A percentile compares a stretch with the other conserved stretches of the same genome.
phyloP scores from a whole-genome alignment of 257 asterid species.

The Salvia splendens region DNA sequence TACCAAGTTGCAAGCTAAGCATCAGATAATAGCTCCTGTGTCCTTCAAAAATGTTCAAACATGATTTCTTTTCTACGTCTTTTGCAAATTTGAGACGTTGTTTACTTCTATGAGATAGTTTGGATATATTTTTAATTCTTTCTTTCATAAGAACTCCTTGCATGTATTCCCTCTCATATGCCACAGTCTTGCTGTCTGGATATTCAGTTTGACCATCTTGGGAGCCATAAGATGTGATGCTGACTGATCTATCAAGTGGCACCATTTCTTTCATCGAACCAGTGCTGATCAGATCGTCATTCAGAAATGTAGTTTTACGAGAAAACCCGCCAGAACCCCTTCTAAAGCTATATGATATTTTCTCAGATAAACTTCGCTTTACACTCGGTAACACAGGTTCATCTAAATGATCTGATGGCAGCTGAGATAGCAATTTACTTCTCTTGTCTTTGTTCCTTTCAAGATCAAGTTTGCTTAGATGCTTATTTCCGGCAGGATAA shows the following conservation, averaged over 20 bases:
- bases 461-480: slow-evolving; percentile 43
- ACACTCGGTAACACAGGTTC: slow-evolving; percentile 48
- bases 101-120: slow-evolving; percentile 55
- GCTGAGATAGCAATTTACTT: slow-evolving; percentile 45
- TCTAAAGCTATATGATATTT: slow-evolving; percentile 49
- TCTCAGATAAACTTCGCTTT: slow-evolving; percentile 61
- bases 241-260: slow-evolving; percentile 45
- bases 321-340: slow-evolving; percentile 52
- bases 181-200: slow-evolving; percentile 45
- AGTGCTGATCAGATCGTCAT: slow-evolving; percentile 40
- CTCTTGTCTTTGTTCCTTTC: slow-evolving; percentile 46
- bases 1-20: slow-evolving; percentile 96
- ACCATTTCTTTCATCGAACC: slow-evolving; percentile 44
- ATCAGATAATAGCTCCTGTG: slow-evolving; percentile 74
- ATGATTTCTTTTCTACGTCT: slow-evolving; percentile 54
- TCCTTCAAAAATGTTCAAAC: slow-evolving; percentile 59
- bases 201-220: slow-evolving; percentile 55
- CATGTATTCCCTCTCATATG: slow-evolving; percentile 93
- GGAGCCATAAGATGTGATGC: slow-evolving; percentile 43
- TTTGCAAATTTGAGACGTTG: slow-evolving; percentile 54
- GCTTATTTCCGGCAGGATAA: slow-evolving; percentile 69
- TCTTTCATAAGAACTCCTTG: slow-evolving; percentile 95
- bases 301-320: slow-evolving; percentile 39
- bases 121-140: slow-evolving; percentile 50
- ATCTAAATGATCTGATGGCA: slow-evolving; percentile 45